A percentile compares a stretch with the other conserved stretches of the same genome.
Conservation (phyloP, 441 rosid genomes). For the Erodium texanum region DNA sequence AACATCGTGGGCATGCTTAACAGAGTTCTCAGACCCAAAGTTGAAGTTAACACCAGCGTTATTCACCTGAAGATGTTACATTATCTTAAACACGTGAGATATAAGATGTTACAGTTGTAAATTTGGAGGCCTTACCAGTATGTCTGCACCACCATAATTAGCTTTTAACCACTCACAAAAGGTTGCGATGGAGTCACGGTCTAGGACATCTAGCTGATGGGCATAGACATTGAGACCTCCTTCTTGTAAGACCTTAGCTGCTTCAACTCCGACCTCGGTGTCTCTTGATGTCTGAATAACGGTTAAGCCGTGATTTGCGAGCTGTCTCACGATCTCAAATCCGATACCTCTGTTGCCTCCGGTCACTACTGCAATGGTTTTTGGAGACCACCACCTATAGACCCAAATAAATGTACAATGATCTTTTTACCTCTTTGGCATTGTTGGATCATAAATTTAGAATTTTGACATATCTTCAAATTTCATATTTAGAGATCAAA, state of each 20-base stretch:
- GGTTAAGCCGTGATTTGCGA: conserved; percentile 64
- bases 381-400: conserved; percentile 85
- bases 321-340: conserved; percentile 69
- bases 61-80: no score
- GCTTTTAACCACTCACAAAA: conserved; percentile 57
- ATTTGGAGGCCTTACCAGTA: conserved; percentile 41
- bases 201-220: conserved; percentile 65
- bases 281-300: conserved; percentile 80
- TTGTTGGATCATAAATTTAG: not conserved
- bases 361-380: conserved; percentile 77
- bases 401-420: no score
- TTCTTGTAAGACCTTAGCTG: conserved; percentile 50
- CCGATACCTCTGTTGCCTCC: conserved; percentile 93
- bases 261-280: conserved; percentile 46
- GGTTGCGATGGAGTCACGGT: conserved; percentile 35
- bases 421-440: no score
- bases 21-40: conserved; percentile 62
- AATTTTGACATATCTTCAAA: conserved; percentile 1
- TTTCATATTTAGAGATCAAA: no score
- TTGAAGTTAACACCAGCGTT: conserved; percentile 92
- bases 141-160: conserved; percentile 55
- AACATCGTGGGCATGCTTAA: conserved; percentile 51
- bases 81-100: no score
- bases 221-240: conserved; percentile 56
- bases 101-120: no score